Conservation (phyloP, 768 basidiomycete genomes). For the Serendipita indica region DNA sequence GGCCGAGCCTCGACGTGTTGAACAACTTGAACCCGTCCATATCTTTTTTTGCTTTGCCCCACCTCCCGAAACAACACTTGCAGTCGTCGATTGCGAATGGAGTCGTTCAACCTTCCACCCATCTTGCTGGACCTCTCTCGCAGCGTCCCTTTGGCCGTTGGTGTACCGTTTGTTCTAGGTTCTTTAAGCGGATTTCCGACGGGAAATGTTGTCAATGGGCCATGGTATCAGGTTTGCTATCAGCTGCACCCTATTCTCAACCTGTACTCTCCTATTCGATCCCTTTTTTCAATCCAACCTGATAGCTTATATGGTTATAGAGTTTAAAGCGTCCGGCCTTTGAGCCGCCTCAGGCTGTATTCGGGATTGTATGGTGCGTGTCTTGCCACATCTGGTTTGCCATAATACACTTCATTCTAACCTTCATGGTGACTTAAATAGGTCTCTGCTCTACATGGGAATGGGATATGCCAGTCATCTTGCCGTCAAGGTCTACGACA, state of each 20-base stretch:
- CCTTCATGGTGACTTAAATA: too few relatives aligned
- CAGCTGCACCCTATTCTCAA: too few relatives aligned
- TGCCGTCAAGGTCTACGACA: constrained; percentile 39
- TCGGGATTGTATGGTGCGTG: constrained; percentile 46
- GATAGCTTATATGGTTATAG: too few relatives aligned
- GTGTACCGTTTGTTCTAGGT: constrained; percentile 43
- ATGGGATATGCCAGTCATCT: constrained; percentile 60
- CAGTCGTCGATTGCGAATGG: too few relatives aligned
- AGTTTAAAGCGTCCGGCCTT: constrained; percentile 36
- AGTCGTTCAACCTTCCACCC: constrained; percentile 33
- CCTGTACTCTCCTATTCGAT: too few relatives aligned
- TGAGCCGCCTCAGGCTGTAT: constrained; percentile 36
- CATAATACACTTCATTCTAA: too few relatives aligned
- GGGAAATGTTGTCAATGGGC: constrained; percentile 31
- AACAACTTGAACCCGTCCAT: too few relatives aligned
- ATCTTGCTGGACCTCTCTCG: constrained; percentile 40
- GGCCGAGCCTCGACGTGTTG: too few relatives aligned
- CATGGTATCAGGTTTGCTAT: constrained; percentile 47
- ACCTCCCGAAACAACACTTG: too few relatives aligned
- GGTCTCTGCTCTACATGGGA: constrained; percentile 22
- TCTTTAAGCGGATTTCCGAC: constrained; percentile 36
- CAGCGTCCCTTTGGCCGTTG: constrained; percentile 41
- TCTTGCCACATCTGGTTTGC: too few relatives aligned
- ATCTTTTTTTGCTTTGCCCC: too few relatives aligned
- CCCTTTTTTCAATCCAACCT: too few relatives aligned